Conservation (phyloP, 139 green algal species). For the Closterium sp. region DNA sequence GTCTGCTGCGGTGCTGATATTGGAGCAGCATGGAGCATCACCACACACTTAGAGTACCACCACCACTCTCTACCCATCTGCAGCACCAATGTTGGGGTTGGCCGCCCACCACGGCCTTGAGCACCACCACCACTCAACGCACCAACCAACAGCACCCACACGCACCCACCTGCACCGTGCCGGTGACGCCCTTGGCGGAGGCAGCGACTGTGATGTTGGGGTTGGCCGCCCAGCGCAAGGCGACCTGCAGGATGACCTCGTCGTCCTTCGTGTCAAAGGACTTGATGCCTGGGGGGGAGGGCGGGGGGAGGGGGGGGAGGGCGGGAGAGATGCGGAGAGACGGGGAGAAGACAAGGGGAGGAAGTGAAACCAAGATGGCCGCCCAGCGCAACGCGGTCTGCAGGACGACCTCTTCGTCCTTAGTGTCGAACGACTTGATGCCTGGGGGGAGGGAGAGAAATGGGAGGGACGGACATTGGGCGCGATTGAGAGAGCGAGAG, state of each 20-base stretch:
- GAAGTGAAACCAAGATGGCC: not conserved
- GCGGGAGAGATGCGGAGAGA: not conserved
- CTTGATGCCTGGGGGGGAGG: conserved; percentile 41
- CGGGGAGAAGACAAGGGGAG: not conserved
- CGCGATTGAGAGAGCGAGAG: no score
- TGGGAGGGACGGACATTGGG: no score
- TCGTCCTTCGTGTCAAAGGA: conserved; percentile 43
- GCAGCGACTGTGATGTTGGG: conserved; percentile 48
- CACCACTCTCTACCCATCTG: no score
- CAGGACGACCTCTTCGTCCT: conserved; percentile 45
- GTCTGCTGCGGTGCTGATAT: not conserved
- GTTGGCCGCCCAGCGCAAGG: conserved; percentile 43
- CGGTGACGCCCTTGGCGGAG: conserved; percentile 37
- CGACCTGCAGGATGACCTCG: conserved; percentile 39
- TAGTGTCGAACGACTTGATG: conserved; percentile 49
- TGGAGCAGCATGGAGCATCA: not conserved
- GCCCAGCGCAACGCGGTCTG: conserved; percentile 33
- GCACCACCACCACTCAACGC: not conserved
- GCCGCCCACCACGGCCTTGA: no score
- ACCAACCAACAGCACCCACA: not conserved
- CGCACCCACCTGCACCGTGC: conserved; percentile 35
- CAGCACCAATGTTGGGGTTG: no score
- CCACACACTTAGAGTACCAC: not conserved
- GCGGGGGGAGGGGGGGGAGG: not conserved
- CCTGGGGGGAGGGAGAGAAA: not conserved